phyloP scores from a whole-genome alignment of 495 filamentous ascomycete species.

The Xylaria bambusicola region DNA sequence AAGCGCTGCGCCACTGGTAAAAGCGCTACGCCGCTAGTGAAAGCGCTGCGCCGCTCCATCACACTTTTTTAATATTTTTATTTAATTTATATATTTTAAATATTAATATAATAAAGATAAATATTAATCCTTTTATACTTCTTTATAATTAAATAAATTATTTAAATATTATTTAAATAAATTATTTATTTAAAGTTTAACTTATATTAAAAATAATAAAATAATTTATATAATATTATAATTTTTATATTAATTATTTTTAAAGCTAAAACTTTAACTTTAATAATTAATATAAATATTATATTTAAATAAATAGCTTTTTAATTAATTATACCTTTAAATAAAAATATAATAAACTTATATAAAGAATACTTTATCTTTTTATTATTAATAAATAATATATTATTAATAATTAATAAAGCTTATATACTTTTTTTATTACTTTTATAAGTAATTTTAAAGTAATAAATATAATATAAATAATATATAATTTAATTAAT shows the following conservation, averaged over 20 bases:
- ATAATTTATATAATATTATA: too few relatives aligned
- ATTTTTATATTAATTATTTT: too few relatives aligned
- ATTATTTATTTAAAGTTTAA: background rate
- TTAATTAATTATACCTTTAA: background rate
- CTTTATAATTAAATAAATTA: background rate
- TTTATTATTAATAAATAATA: too few relatives aligned
- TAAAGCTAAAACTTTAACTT: too few relatives aligned
- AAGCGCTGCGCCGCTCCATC: too few relatives aligned
- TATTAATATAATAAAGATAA: background rate
- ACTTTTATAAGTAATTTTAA: background rate
- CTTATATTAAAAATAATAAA: too few relatives aligned
- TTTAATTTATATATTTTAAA: slow-evolving; percentile 1
- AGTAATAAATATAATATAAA: too few relatives aligned
- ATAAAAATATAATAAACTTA: background rate
- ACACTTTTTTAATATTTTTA: background rate
- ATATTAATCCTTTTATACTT: slow-evolving; percentile 2
- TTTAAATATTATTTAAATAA: slow-evolving; percentile 2
- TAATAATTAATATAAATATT: too few relatives aligned
- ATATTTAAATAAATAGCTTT: background rate
- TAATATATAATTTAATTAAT: too few relatives aligned
- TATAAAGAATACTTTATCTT: background rate
- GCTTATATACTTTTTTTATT: background rate
- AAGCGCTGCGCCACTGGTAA: too few relatives aligned
- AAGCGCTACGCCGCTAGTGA: too few relatives aligned
- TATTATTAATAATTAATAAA: too few relatives aligned